A percentile compares a stretch with the other conserved stretches of the same genome.
Conservation (phyloP, 2,329 filamentous ascomycete species). For the Cordyceps cicadae region DNA sequence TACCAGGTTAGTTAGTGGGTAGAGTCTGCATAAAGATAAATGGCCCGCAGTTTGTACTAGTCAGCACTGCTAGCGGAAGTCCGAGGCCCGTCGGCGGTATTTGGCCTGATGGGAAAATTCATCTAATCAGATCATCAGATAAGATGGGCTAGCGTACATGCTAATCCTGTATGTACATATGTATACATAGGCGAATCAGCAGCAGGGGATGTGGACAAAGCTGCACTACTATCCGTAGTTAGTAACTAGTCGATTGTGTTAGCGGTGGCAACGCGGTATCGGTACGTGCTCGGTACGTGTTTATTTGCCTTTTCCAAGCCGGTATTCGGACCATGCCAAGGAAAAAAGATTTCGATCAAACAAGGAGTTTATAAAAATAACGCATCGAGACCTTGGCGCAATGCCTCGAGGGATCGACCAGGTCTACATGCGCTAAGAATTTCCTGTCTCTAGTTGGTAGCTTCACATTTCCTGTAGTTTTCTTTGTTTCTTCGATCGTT, state of each 20-base stretch:
- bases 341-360: no score
- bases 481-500: no score
- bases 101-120: background rate
- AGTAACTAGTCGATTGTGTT: no score
- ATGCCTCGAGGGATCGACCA: background rate
- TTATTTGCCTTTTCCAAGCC: background rate
- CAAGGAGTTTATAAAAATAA: background rate
- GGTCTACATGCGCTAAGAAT: background rate
- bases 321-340: background rate
- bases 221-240: no score
- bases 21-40: background rate
- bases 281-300: background rate
- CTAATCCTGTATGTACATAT: no score
- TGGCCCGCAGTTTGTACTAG: background rate
- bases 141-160: conserved; percentile 23
- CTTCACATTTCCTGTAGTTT: no score
- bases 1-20: no score
- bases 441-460: background rate
- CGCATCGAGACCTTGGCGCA: conserved; percentile 1
- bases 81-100: conserved; percentile 11
- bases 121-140: conserved; percentile 40
- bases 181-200: background rate
- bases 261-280: background rate
- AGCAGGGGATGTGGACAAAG: background rate
- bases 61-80: background rate